Conservation (phyloP, 2,329 filamentous ascomycete genomes). For the Talaromyces sp. region DNA sequence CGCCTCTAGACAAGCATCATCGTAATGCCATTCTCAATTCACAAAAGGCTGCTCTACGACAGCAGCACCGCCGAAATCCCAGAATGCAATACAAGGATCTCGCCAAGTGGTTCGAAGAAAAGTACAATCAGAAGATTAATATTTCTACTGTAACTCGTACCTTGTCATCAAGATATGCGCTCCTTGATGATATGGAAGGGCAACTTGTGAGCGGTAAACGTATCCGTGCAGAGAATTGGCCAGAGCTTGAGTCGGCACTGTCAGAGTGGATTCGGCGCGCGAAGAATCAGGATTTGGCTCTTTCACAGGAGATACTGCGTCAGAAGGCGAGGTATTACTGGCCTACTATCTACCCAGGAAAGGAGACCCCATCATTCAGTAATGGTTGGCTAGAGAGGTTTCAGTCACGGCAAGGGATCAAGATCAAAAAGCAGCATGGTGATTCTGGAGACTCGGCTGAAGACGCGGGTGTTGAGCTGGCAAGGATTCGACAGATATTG, state of each 20-base stretch:
- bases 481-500: slow-evolving; percentile 18
- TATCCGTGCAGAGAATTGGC: slow-evolving; percentile 7
- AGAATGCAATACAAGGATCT: background rate
- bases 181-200: slow-evolving; percentile 6
- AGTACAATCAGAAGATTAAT: slow-evolving; percentile 6
- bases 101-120: slow-evolving; percentile 11
- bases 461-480: slow-evolving; percentile 4
- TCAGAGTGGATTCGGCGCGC: slow-evolving; percentile 10
- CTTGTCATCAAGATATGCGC: background rate
- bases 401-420: slow-evolving; percentile 18
- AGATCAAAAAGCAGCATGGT: slow-evolving; percentile 12
- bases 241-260: slow-evolving; percentile 6
- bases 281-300: slow-evolving; percentile 5
- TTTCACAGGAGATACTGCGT: slow-evolving; percentile 16
- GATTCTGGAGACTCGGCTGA: slow-evolving; percentile 11
- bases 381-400: slow-evolving; percentile 22
- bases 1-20: background rate
- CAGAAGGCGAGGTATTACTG: slow-evolving; percentile 21
- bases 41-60: slow-evolving; percentile 7
- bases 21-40: slow-evolving; percentile 13
- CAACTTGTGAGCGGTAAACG: background rate
- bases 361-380: slow-evolving; percentile 20
- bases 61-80: background rate
- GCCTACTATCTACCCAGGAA: slow-evolving; percentile 20
- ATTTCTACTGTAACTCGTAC: slow-evolving; percentile 8